These are phyloP conservation scores for Tetradesmus lagerheimii DNA, from an alignment of 139 green algal species.

Conservation along the genomic window DNA sequence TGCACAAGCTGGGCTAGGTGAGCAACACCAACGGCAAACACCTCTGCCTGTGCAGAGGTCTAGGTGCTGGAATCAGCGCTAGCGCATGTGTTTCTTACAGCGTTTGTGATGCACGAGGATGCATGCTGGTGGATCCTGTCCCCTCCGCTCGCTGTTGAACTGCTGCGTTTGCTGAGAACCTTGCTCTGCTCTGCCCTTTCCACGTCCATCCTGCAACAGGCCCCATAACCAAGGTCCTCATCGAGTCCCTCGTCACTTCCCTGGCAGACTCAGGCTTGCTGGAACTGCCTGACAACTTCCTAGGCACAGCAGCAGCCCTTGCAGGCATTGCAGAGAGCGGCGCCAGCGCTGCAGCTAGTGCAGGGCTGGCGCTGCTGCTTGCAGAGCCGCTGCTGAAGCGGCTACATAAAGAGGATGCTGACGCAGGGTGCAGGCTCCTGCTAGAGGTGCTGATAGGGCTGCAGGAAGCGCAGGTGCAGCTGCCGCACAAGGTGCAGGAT, in stretches of 20 bases:
- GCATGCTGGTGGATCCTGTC: too few relatives aligned
- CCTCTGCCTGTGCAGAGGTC: too few relatives aligned
- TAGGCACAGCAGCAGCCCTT: slow-evolving; percentile 5
- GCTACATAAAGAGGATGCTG: slow-evolving; percentile 30
- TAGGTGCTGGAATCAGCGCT: too few relatives aligned
- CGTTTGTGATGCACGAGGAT: too few relatives aligned
- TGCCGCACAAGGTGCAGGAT: slow-evolving; percentile 4
- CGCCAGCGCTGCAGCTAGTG: neutral
- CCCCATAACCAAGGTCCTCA: neutral
- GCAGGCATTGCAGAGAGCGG: neutral
- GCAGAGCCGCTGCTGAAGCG: neutral
- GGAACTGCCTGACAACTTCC: neutral
- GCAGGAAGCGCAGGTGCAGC: neutral
- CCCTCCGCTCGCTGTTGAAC: too few relatives aligned
- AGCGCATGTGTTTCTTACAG: too few relatives aligned
- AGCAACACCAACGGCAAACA: too few relatives aligned
- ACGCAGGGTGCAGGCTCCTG: neutral
- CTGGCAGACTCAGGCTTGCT: neutral
- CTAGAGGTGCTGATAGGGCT: slow-evolving; percentile 42
- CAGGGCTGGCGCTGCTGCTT: neutral
- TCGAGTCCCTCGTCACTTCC: neutral
- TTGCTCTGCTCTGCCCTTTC: neutral
- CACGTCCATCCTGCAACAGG: neutral
- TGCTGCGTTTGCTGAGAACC: neutral
- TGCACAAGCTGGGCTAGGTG: neutral